A percentile compares a stretch with the other conserved stretches of the same genome.
phyloP scores from a whole-genome alignment of 179 eudicot species.

The Silene vulgaris region DNA sequence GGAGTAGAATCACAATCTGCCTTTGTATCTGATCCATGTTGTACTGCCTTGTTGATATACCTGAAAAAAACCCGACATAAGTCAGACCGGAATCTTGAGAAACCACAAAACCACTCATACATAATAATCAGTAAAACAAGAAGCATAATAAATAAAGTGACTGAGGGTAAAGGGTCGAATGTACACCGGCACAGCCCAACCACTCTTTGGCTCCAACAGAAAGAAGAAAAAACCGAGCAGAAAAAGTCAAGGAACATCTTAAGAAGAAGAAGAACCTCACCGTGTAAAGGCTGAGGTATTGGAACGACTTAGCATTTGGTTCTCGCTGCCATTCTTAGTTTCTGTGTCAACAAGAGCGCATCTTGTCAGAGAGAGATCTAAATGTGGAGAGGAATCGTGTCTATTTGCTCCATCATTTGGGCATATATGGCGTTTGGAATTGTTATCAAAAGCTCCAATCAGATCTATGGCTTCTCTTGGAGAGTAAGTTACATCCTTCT shows the following conservation, averaged over 20 bases:
- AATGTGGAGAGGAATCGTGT: slow-evolving; percentile 24
- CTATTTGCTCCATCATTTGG: slow-evolving; percentile 31
- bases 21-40: slow-evolving; percentile 19
- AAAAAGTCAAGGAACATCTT: not conserved
- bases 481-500: slow-evolving; percentile 22
- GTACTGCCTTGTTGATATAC: slow-evolving; percentile 49
- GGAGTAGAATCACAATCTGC: slow-evolving; percentile 27
- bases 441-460: slow-evolving; percentile 55
- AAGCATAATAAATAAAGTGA: too few species aligned
- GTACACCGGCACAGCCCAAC: too few species aligned
- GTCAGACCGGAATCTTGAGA: not conserved
- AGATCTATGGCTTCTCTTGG: slow-evolving; percentile 67
- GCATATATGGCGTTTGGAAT: slow-evolving; percentile 27
- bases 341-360: slow-evolving; percentile 20
- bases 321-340: slow-evolving; percentile 22
- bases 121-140: not conserved
- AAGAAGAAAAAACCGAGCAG: not conserved
- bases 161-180: too few species aligned
- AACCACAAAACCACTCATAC: not conserved
- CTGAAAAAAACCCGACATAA: slow-evolving; percentile 36
- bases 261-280: slow-evolving; percentile 30
- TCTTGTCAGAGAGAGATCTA: slow-evolving; percentile 47
- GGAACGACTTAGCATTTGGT: slow-evolving; percentile 33
- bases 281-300: slow-evolving; percentile 48
- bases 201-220: too few species aligned